Evolutionary conservation across 345 rosid genomes (phyloP), one percentile per base, ranked within the genome.

Genomic region (Draba incana): DNA sequence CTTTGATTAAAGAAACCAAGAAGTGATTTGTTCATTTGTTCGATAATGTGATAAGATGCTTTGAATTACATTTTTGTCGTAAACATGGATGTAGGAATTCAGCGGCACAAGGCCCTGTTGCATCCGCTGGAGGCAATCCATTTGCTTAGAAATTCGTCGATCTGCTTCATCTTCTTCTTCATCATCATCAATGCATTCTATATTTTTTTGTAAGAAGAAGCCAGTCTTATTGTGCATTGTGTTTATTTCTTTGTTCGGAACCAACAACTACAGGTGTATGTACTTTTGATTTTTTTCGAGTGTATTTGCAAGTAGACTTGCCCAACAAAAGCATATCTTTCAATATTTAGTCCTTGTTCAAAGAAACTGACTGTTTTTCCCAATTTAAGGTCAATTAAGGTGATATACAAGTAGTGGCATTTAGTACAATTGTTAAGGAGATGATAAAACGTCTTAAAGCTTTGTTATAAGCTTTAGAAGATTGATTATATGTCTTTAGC

Each of bases 41-140:
- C 10, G 10, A 5, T 16, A 59, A 28, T 49, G 44, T 46, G 57
- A 57, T 68, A 24, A 24, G 48, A 57, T 46, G 20, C n/a, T 69
- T 38, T 38, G 6, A 5, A 1, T 48, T 38, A 37, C 49, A 24
- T 45, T 52, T 42, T 54, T 35, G 28, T 45, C 57, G 31, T 59
- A 28, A 52, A 57, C 24, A 63, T 57, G 43, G 25, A 35, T 69
- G 60, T 78, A 94, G 97, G 80, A 85, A 77, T 53, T 71, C 86
- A 31, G 81, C 84, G 24, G 58, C 86, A 30, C 96, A 87, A 70
- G 99, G 82, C 5, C 88, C 83, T 52, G 86, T 91, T 75, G 88
- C 99, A 67, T 86, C 86, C 6, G 31, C 84, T 0, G 90, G 96
- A 65, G 92, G 97, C 64, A 94, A 94, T 76, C 97, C 97, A 44